These are phyloP conservation scores for Zalaria sp. DNA, from an alignment of 2,329 filamentous ascomycete genomes.

Conservation along the genomic window DNA sequence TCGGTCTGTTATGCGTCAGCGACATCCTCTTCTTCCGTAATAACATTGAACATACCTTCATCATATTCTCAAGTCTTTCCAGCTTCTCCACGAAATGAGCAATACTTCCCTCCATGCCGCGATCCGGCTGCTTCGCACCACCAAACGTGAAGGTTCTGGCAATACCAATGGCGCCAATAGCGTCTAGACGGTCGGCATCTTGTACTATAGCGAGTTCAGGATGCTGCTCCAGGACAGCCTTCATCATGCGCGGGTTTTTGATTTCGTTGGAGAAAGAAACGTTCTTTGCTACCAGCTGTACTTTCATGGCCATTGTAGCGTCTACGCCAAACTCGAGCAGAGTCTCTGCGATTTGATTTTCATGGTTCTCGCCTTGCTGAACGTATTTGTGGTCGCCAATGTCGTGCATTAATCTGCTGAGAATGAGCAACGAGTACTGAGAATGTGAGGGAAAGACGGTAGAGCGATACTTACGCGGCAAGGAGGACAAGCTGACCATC, in stretches of 20 bases:
- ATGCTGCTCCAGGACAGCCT: slow-evolving; percentile 45
- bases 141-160: slow-evolving; percentile 65
- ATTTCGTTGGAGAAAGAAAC: slow-evolving; percentile 69
- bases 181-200: slow-evolving; percentile 86
- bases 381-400: slow-evolving; percentile 78
- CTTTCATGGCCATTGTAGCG: slow-evolving; percentile 43
- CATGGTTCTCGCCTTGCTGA: slow-evolving; percentile 32
- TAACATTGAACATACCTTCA: slow-evolving; percentile 26
- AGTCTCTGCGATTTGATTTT: slow-evolving; percentile 41
- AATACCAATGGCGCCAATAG: slow-evolving; percentile 75
- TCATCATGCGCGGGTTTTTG: slow-evolving; percentile 45
- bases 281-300: slow-evolving; percentile 59
- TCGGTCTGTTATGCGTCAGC: slow-evolving; percentile 23
- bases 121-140: slow-evolving; percentile 41
- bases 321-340: slow-evolving; percentile 44
- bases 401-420: slow-evolving; percentile 42
- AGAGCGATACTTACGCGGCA: slow-evolving; percentile 32
- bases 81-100: slow-evolving; percentile 69
- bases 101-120: slow-evolving; percentile 49
- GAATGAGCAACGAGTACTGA: neutral
- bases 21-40: neutral
- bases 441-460: neutral
- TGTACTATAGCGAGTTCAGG: slow-evolving; percentile 77
- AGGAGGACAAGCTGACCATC: slow-evolving; percentile 50
- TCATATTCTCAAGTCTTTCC: slow-evolving; percentile 45